phyloP scores from a whole-genome alignment of 225 moss, liverwort and hornwort genomes.

The Lunularia cruciata region DNA sequence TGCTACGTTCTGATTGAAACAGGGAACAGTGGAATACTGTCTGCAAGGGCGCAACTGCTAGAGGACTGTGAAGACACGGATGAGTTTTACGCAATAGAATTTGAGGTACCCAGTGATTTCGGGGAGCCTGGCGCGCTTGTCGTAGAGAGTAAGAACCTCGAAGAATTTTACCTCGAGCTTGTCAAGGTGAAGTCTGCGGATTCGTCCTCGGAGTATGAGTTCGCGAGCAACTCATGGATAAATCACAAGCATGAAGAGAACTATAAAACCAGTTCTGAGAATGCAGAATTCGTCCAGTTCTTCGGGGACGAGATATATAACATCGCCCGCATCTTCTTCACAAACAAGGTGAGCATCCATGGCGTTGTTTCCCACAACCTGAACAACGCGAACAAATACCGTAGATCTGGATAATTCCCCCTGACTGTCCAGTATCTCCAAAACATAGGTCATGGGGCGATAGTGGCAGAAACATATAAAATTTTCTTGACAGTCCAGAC shows the following conservation, averaged over 20 bases:
- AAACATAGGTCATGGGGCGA: no score
- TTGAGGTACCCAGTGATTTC: constrained; percentile 40
- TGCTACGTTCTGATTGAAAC: constrained; percentile 4
- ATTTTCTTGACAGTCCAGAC: no score
- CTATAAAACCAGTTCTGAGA: neutral
- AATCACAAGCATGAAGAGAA: neutral
- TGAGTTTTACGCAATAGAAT: constrained; percentile 38
- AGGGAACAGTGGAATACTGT: neutral
- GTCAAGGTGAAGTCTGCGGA: constrained; percentile 35
- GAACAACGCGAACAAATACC: no score
- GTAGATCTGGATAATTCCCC: no score
- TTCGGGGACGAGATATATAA: constrained; percentile 29
- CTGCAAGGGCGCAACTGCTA: constrained; percentile 4
- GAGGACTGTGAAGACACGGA: constrained; percentile 27
- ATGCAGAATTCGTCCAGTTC: no score
- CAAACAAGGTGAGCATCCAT: constrained; percentile 62
- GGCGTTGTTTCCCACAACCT: no score
- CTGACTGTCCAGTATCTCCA: no score
- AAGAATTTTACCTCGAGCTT: constrained; percentile 52
- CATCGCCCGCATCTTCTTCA: constrained; percentile 58
- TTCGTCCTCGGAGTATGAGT: neutral
- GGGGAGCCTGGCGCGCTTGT: constrained; percentile 54
- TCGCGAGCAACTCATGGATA: constrained; percentile 24
- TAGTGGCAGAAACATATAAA: no score
- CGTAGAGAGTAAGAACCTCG: constrained; percentile 47